Evolutionary conservation across 2,329 filamentous ascomycete species (phyloP), one percentile per base, ranked within the genome.

Genomic region (Xylaria sp.): DNA sequence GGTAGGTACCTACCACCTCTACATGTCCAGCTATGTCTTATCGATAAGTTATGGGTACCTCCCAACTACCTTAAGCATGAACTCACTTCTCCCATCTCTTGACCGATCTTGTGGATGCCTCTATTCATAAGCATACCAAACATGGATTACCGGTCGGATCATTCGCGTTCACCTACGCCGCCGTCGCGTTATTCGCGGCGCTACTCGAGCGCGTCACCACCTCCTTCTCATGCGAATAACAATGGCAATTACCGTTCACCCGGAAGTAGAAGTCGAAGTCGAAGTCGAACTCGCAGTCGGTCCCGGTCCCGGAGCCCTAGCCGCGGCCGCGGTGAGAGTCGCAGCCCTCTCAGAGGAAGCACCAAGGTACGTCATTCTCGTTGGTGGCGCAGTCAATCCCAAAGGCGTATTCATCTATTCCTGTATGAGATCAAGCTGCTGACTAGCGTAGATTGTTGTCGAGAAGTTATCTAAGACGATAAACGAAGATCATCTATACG

Each of bases 391-490:
- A 28, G 47, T 17, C 17, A 5, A n/a, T 46, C 42, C 4, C 33
- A 50, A n/a, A n/a, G 1, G 6, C 28, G 6, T 14, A 28, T 25
- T 37, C 11, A 5, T 5, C 23, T 3, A 4, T 25, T 19, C 23
- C 25, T 6, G 33, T 2, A n/a, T 38, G 9, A 57, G 31, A 42
- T 47, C 28, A 31, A 19, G 23, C 14, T 57, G 42, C 56, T 60
- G 49, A 67, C 40, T 28, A 43, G 3, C 28, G 11, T 71, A 97
- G 92, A 94, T 99, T 74, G 92, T 99, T 17, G 91, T 99, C 49
- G 95, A 99, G 78, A 94, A 96, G 66, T 83, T 99, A 73, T 96
- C 94, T 3, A 97, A 96, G 77, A 98, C 97, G 73, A 90, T 99
- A 70, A 96, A 92, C 61, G 92, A 94, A 75, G 86, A 86, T 17